Evolutionary conservation across 305 asterid species (phyloP).

Genomic region (Solanum hybrid): DNA sequence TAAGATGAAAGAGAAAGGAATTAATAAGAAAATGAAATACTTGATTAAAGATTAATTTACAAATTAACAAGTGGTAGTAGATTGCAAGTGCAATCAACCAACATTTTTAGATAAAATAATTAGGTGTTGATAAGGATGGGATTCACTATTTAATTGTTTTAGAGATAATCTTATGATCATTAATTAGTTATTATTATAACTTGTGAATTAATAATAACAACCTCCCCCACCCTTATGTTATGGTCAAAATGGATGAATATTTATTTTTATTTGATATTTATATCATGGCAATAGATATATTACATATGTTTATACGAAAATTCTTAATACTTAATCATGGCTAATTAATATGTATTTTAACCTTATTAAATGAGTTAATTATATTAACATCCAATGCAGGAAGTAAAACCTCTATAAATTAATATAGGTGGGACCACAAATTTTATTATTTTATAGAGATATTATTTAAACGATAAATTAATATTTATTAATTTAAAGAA

Average conservation of each 20-base stretch:
- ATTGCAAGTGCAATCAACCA: background rate
- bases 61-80: background rate
- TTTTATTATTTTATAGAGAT: too few relatives aligned
- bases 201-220: background rate
- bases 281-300: too few relatives aligned
- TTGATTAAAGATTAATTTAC: background rate
- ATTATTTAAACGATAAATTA: too few relatives aligned
- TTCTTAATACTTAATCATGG: background rate
- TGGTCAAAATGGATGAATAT: background rate
- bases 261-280: too few relatives aligned
- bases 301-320: background rate
- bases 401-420: background rate
- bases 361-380: background rate
- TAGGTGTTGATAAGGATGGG: background rate
- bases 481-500: too few relatives aligned
- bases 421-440: too few relatives aligned
- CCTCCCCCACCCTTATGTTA: background rate
- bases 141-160: background rate
- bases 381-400: background rate
- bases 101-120: background rate
- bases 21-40: background rate
- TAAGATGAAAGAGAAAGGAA: background rate
- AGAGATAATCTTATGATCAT: background rate
- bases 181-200: background rate
- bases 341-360: too few relatives aligned